Evolutionary conservation across 768 basidiomycete genomes (phyloP).

Genomic region (Calocera cornea): DNA sequence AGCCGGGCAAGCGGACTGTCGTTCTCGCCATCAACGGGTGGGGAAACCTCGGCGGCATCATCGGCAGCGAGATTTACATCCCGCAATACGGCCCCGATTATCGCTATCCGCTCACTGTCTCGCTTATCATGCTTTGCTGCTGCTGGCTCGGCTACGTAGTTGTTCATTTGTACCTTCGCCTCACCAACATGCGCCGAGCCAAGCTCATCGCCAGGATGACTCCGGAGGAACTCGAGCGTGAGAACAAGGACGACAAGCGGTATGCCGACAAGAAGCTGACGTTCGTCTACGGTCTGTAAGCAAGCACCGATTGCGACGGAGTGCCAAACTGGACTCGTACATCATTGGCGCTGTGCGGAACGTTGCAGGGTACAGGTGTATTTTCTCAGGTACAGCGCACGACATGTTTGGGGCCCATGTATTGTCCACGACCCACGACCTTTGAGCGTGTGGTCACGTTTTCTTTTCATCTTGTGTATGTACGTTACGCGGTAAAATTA

Average conservation of each 20-base stretch:
- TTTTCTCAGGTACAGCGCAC: background rate
- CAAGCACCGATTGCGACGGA: background rate
- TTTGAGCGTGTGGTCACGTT: background rate
- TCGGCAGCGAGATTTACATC: slow-evolving; percentile 12
- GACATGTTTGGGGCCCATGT: background rate
- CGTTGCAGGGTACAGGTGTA: background rate
- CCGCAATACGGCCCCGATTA: slow-evolving; percentile 11
- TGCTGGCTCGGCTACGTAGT: slow-evolving; percentile 7
- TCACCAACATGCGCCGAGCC: slow-evolving; percentile 8
- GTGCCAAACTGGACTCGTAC: slow-evolving; percentile 12
- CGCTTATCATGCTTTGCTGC: slow-evolving; percentile 9
- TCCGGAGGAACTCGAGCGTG: slow-evolving; percentile 11
- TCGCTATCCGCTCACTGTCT: slow-evolving; percentile 12
- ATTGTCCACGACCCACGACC: background rate
- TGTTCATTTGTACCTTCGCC: slow-evolving; percentile 7
- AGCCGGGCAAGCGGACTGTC: slow-evolving; percentile 12
- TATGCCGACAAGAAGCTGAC: slow-evolving; percentile 15
- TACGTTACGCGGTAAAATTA: slow-evolving; percentile 1
- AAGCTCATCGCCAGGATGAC: slow-evolving; percentile 9
- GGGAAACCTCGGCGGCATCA: slow-evolving; percentile 11
- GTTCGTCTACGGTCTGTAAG: slow-evolving; percentile 9
- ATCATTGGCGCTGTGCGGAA: too few relatives aligned
- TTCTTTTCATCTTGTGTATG: background rate
- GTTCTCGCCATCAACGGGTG: slow-evolving; percentile 13
- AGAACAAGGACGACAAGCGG: slow-evolving; percentile 9